phyloP scores from a whole-genome alignment of 495 filamentous ascomycete genomes.

The Xylaria palmicola region DNA sequence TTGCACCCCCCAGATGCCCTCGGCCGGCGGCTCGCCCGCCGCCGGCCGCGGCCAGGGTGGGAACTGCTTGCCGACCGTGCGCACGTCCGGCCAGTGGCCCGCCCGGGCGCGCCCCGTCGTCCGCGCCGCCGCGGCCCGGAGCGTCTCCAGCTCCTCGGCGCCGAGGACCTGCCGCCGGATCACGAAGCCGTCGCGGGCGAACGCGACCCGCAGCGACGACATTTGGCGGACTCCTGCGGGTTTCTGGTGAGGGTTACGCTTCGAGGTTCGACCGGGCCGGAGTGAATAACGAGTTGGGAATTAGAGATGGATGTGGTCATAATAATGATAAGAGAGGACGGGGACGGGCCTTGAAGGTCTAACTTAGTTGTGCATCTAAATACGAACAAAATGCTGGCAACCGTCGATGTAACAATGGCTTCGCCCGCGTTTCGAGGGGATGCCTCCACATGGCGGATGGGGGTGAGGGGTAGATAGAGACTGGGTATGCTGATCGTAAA shows the following conservation, averaged over 20 bases:
- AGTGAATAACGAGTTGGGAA: not conserved
- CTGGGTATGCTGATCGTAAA: too few relatives aligned
- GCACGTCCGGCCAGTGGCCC: slow-evolving; percentile 73
- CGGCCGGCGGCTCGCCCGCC: slow-evolving; percentile 39
- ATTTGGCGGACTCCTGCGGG: too few relatives aligned
- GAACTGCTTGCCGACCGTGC: slow-evolving; percentile 83
- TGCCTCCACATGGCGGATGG: not conserved
- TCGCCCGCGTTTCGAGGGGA: not conserved
- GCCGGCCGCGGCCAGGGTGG: slow-evolving; percentile 67
- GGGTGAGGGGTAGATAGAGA: too few relatives aligned
- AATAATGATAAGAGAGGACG: not conserved
- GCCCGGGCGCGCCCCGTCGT: slow-evolving; percentile 56
- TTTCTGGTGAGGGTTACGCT: not conserved
- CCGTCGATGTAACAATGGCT: not conserved
- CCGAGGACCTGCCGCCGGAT: slow-evolving; percentile 37
- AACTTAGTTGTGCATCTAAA: not conserved
- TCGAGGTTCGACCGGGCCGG: not conserved
- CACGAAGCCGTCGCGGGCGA: slow-evolving; percentile 45
- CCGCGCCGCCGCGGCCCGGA: slow-evolving; percentile 54
- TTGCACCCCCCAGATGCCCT: slow-evolving; percentile 84
- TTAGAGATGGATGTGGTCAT: not conserved
- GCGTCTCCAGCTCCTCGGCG: slow-evolving; percentile 21
- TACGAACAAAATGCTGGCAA: not conserved
- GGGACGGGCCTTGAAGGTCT: not conserved
- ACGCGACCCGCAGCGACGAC: slow-evolving; percentile 8